Evolutionary conservation across 768 basidiomycete species (phyloP).

Genomic region (Lactarius indigo): DNA sequence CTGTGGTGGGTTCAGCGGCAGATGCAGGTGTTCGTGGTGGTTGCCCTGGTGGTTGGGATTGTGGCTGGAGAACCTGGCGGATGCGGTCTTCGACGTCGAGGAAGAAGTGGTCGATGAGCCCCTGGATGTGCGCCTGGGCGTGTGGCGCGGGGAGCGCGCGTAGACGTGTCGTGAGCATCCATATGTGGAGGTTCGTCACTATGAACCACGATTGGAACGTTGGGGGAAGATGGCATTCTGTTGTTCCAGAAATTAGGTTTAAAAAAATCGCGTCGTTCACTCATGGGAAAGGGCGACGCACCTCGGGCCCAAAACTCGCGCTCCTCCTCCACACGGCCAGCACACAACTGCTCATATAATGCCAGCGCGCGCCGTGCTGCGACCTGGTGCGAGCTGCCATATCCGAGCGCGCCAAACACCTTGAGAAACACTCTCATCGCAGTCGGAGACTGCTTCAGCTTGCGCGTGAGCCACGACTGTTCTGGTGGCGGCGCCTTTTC

Average conservation of each 20-base stretch:
- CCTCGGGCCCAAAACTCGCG: constrained; percentile 22
- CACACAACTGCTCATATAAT: constrained; percentile 22
- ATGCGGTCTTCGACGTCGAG: constrained; percentile 89
- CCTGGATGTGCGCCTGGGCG: constrained; percentile 70
- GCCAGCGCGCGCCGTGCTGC: constrained; percentile 23
- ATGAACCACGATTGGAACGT: constrained; percentile 99
- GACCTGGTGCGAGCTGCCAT: constrained; percentile 19
- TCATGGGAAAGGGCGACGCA: neutral
- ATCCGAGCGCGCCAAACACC: constrained; percentile 24
- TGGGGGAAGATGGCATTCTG: constrained; percentile 81
- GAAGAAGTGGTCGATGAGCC: constrained; percentile 92
- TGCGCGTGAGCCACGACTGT: constrained; percentile 25
- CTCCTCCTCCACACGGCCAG: constrained; percentile 24
- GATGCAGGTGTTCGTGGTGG: constrained; percentile 25
- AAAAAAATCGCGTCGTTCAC: too few species aligned
- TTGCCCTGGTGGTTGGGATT: constrained; percentile 15
- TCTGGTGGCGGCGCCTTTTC: constrained; percentile 16
- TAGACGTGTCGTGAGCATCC: constrained; percentile 84
- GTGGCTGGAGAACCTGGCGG: constrained; percentile 53
- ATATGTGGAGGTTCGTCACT: constrained; percentile 86
- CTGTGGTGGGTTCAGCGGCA: constrained; percentile 30
- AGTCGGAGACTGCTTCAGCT: constrained; percentile 21
- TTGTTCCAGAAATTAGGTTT: neutral
- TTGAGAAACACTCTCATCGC: constrained; percentile 22
- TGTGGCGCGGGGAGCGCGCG: constrained; percentile 72